Percentiles rank a stretch among this genome's conserved stretches.
These are phyloP conservation scores for Apiospora phragmitis DNA, from an alignment of 2,329 filamentous ascomycete species.

Conservation along the genomic window DNA sequence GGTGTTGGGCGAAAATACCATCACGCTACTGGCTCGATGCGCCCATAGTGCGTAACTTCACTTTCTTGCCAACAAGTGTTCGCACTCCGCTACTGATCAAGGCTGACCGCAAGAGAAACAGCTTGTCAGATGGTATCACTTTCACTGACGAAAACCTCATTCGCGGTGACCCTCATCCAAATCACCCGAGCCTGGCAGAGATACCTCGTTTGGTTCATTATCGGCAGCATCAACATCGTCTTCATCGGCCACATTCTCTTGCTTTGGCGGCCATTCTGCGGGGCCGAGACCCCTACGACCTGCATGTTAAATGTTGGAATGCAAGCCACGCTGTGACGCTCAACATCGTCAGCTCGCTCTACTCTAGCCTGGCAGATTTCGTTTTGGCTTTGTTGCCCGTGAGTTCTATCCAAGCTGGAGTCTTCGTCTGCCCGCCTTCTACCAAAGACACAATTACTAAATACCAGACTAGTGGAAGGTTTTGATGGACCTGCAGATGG, in stretches of 20 bases:
- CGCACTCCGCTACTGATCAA: neutral
- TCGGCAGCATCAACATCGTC: slow-evolving; percentile 15
- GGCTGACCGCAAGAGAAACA: neutral
- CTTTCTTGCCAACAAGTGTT: neutral
- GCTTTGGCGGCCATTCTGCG: neutral
- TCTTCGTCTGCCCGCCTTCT: neutral
- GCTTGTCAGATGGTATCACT: slow-evolving; percentile 16
- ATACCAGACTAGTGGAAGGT: neutral
- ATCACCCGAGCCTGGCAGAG: slow-evolving; percentile 10
- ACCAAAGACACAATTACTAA: neutral
- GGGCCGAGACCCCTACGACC: neutral
- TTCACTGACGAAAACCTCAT: slow-evolving; percentile 24
- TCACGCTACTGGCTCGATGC: slow-evolving; percentile 13
- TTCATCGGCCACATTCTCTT: neutral
- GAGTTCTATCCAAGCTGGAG: too few species aligned
- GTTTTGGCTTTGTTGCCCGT: neutral
- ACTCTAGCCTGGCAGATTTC: neutral
- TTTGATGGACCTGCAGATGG: neutral
- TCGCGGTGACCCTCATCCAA: slow-evolving; percentile 20
- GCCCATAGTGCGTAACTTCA: neutral
- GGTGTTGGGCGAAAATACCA: slow-evolving; percentile 5
- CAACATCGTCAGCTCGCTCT: neutral
- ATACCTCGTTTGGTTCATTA: slow-evolving; percentile 17
- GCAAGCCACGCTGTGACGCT: neutral
- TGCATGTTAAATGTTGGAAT: neutral